phyloP scores from a whole-genome alignment of 805 yeast genomes.

The Cyberlindnera samutprakarnensis region DNA sequence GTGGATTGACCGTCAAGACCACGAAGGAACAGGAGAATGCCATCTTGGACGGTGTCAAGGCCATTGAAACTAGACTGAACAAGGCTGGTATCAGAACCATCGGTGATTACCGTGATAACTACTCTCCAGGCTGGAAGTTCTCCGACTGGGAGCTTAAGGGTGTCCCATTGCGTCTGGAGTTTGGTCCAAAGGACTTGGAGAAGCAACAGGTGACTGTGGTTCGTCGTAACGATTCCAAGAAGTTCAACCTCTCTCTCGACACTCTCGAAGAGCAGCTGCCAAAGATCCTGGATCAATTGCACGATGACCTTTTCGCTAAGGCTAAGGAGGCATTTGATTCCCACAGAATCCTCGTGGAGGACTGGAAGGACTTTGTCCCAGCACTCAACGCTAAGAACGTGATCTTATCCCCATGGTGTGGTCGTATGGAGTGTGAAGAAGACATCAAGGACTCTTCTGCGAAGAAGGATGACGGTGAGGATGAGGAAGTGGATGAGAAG shows the following conservation, averaged over 20 bases:
- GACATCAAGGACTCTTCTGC: conserved; percentile 87
- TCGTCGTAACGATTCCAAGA: conserved; percentile 85
- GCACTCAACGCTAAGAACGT: conserved; percentile 87
- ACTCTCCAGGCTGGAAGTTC: conserved; percentile 98
- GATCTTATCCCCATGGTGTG: conserved; percentile 96
- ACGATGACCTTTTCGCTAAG: conserved; percentile 57
- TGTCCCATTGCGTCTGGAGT: conserved; percentile 85
- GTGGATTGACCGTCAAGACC: conserved; percentile 87
- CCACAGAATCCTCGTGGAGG: conserved; percentile 74
- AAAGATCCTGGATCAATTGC: conserved; percentile 75
- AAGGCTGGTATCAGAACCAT: conserved; percentile 63
- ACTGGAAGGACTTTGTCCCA: conserved; percentile 91
- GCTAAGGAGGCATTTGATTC: conserved; percentile 82
- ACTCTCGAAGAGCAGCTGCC: conserved; percentile 64
- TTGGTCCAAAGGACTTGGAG: conserved; percentile 93
- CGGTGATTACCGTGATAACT: conserved; percentile 88
- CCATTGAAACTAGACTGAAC: conserved; percentile 55
- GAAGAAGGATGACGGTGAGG: conserved; percentile 72
- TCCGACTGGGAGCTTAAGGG: conserved; percentile 97
- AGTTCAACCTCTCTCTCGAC: conserved; percentile 56
- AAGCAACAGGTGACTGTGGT: conserved; percentile 77
- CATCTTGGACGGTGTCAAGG: conserved; percentile 62
- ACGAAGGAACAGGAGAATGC: conserved; percentile 64
- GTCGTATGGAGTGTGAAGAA: conserved; percentile 89
- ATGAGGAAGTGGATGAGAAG: conserved; percentile 88